phyloP scores from a whole-genome alignment of 1,284 basidiomycete species.

The Paramarasmius palmivorus region DNA sequence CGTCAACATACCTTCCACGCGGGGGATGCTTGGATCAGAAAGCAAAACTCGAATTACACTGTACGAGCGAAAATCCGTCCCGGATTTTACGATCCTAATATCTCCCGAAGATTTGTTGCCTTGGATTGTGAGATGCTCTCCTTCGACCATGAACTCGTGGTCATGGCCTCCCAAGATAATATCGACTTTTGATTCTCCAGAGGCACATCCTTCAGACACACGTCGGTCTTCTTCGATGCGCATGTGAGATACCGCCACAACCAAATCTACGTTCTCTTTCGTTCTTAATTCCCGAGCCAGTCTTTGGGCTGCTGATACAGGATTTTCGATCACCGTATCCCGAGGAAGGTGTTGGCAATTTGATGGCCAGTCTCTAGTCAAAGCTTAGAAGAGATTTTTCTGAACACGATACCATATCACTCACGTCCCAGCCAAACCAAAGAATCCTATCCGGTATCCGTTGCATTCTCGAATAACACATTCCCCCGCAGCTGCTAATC shows the following conservation, averaged over 20 bases:
- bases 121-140: neutral
- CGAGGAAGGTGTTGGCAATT: conserved; percentile 16
- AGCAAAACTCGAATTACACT: conserved; percentile 2
- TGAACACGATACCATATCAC: neutral
- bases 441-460: conserved; percentile 11
- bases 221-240: conserved; percentile 14
- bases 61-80: conserved; percentile 11
- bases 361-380: conserved; percentile 17
- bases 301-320: neutral
- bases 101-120: conserved; percentile 1
- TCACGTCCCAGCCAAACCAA: conserved; percentile 13
- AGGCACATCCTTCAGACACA: neutral
- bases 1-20: too few relatives aligned
- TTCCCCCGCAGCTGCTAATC: conserved; percentile 7
- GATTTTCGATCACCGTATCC: conserved; percentile 3
- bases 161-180: conserved; percentile 12
- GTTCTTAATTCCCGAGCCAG: conserved; percentile 2
- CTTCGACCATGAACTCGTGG: conserved; percentile 11
- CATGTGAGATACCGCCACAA: conserved; percentile 17
- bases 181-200: conserved; percentile 1
- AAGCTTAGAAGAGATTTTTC: neutral
- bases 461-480: conserved; percentile 1
- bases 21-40: neutral
- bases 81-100: conserved; percentile 12
- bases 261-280: conserved; percentile 10